Evolutionary conservation across 2,329 filamentous ascomycete species (phyloP), one percentile per base, ranked within the genome.

Genomic region (Pyricularia pennisetigena): DNA sequence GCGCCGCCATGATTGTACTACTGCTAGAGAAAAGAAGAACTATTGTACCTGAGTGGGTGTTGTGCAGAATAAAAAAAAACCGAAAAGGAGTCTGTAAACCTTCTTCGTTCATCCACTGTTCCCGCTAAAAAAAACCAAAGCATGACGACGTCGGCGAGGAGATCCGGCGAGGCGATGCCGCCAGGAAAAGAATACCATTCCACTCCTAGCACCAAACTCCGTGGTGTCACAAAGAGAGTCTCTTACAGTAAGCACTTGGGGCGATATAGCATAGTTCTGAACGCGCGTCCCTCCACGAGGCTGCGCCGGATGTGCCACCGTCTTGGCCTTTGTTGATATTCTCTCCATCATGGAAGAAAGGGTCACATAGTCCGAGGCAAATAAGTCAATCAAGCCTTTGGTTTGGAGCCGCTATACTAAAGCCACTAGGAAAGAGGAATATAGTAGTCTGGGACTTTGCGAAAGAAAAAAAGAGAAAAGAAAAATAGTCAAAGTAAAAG

Each of bases 351-450:
- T n/a, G 41, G 41, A 6, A 49, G 20, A n/a, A 49, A 14, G 9
- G 2, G 6, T n/a, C 16, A 49, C n/a, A 5, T 49, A n/a, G 41
- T 49, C 10, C 7, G 41, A 49, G 16, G 6, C n/a, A 32, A 57
- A 72, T 69, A 71, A 74, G 71, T 72, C 70, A 72, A 74, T 71
- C 72, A 74, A 74, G 72, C 71, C 69, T 74, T 73, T 71, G 68
- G 62, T 29, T 28, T 67, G 54, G 32, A 54, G 65, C 68, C 63
- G 67, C 67, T 67, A 67, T 61, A 30, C 67, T 54, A 65, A 49
- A 70, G 65, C 66, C 49, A 69, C 20, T 64, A 67, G 28, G 30
- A 68, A 66, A 41, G 66, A 69, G 41, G 32, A 32, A 59, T 12
- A 62, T 65, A 61, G 41, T 49, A 49, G 16, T 49, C 7, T n/a